Base-by-base conservation (phyloP, 2,329 filamentous ascomycete species). In the Nothophoma quercina region DNA sequence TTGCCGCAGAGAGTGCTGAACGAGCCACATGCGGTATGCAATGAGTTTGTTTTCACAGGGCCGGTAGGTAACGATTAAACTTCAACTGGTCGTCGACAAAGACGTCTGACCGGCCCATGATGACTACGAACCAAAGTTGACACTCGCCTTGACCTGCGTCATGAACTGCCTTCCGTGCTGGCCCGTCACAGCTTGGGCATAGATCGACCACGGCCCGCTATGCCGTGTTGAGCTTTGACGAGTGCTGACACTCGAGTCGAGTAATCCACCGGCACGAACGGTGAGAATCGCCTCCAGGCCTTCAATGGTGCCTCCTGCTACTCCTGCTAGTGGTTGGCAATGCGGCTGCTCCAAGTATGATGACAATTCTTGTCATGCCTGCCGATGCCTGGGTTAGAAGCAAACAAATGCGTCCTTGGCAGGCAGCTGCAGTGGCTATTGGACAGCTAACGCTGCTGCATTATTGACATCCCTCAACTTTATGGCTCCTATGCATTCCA, bases 1-100 rank as follows among this genome's bases (percentile, higher is more conserved):
- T 59, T 55, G 56, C 47, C 59, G 62, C 57, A 53, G 51, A 56
- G 51, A 50, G 46, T 22, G 25, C 39, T 39, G 36, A 33, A 33
- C 50, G 21, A 39, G 50, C 43, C 38, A 22, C 18, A 39, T 48
- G 39, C 43, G 25, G 38, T 22, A 39, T 43, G 33, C 43, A 29
- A 29, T 10, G 16, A 35, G 23, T 41, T 23, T 28, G 9, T 48
- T 3, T 36, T 25, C 26, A n/a, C 43, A 53, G 38, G 50, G 50
- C 33, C 32, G 43, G 26, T 48, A 47, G 42, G 25, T 25, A 35
- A 12, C n/a, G n/a, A 22, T 36, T 33, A 26, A 18, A 34, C 36
- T 35, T 36, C 28, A 33, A 34, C 34, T 48, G 32, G 26, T 15
- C 10, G 18, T 16, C 18, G 30, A 39, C 28, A 10, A 33, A 34